These are phyloP conservation scores for Crucibulum laeve DNA, from an alignment of 768 basidiomycete genomes.

Conservation along the genomic window DNA sequence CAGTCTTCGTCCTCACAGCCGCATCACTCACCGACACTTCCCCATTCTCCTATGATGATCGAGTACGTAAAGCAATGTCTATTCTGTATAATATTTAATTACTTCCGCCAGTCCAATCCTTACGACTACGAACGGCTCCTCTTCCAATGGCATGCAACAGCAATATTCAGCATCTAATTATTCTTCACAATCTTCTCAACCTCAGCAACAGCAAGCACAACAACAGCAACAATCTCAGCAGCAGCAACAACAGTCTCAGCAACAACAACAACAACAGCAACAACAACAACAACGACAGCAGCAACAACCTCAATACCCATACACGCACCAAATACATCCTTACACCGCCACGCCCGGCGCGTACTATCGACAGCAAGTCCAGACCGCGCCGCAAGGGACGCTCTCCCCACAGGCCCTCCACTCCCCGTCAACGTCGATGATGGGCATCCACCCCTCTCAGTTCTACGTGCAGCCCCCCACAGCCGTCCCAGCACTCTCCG, in stretches of 20 bases:
- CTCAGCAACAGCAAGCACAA: constrained; percentile 18
- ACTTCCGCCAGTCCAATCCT: constrained; percentile 49
- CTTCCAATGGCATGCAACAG: constrained; percentile 34
- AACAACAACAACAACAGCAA: constrained; percentile 13
- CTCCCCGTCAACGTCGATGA: constrained; percentile 45
- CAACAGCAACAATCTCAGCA: too few species aligned
- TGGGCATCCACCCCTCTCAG: constrained; percentile 28
- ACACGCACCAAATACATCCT: constrained; percentile 10
- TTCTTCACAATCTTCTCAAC: constrained; percentile 26
- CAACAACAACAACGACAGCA: too few species aligned
- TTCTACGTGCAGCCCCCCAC: constrained; percentile 24
- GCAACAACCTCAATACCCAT: constrained; percentile 15
- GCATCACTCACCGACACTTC: constrained; percentile 21
- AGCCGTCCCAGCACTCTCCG: constrained; percentile 13
- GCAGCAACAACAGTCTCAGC: constrained; percentile 24
- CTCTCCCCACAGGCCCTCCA: constrained; percentile 71
- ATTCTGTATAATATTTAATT: constrained; percentile 7
- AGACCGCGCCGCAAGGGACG: constrained; percentile 48
- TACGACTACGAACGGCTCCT: constrained; percentile 49
- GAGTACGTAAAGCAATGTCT: constrained; percentile 47
- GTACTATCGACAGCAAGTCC: constrained; percentile 28
- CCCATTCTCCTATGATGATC: constrained; percentile 48
- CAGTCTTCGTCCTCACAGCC: constrained; percentile 21
- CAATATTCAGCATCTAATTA: constrained; percentile 39
- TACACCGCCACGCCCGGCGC: constrained; percentile 7